Base-by-base conservation (phyloP, 441 rosid genomes). In the Adansonia gregorii region DNA sequence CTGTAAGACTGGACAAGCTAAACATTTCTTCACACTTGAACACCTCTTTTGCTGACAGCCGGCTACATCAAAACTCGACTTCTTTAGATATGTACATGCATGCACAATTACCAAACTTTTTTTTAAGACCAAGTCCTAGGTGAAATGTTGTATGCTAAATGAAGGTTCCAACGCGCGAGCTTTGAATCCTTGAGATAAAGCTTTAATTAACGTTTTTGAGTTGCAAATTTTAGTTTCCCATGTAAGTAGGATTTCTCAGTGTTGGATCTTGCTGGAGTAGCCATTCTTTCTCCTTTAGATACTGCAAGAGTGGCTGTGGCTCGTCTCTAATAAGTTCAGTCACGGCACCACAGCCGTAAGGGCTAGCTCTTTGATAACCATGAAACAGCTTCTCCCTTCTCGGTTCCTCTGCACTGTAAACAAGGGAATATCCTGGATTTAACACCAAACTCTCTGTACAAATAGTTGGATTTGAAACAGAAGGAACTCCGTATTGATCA, bases 281-380 rank as follows among this genome's bases (percentile, higher is more conserved):
- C 93, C 96, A 87, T 76, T 92, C 97, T 80, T 83, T 93, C 82
- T 92, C 92, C 78, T 92, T 93, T 15, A 93, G 90, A 80, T 83
- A 90, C 69, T 88, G 89, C 85, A 93, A 71, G 78, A 90, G 93
- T 35, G 93, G 91, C 84, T 86, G 85, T 0, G 94, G 93, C 77
- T 91, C 90, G 8, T 86, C 86, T 76, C 83, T 84, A 0, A 27
- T 27, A 27, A 67, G 52, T 12, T 80, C 79, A 6, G 72, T 83
- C 73, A 60, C 67, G 3, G 76, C 77, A 1, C 89, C 89, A 41
- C 89, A 90, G 19, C 85, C 90, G 15, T 87, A 85, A 22, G 78
- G 85, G 46, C 76, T 84, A n/a, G 84, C 83, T 74, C 87, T 82
- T 76, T 85, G 90, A 80, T 88, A 86, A 11, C 88, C 86, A 73